phyloP scores from a whole-genome alignment of 176 grass and related monocot species.

The Zoysia japonica region DNA sequence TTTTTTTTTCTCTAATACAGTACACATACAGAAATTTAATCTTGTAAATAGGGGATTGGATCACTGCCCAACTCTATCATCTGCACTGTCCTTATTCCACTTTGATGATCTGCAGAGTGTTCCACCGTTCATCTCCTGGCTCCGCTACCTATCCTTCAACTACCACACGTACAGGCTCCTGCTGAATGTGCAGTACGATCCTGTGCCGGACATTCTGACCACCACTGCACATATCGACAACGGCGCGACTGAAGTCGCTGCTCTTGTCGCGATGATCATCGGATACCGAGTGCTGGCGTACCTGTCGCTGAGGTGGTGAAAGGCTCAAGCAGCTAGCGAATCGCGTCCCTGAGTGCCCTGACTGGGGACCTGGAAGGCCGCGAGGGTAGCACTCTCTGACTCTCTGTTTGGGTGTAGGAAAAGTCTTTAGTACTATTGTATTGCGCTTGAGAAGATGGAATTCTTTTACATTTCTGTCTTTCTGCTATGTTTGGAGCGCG shows the following conservation, averaged over 20 bases:
- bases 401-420: constrained; percentile 20
- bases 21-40: background rate
- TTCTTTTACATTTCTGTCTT: constrained; percentile 42
- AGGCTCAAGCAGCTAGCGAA: constrained; percentile 28
- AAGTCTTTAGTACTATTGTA: constrained; percentile 28
- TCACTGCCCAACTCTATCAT: background rate
- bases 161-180: constrained; percentile 95
- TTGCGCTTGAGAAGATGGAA: constrained; percentile 41
- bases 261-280: constrained; percentile 74
- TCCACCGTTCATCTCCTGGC: constrained; percentile 89
- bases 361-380: background rate
- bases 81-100: background rate
- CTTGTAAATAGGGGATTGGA: background rate
- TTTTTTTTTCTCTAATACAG: too few species aligned
- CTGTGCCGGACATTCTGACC: constrained; percentile 57
- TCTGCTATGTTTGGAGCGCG: constrained; percentile 32
- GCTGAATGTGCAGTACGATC: constrained; percentile 84
- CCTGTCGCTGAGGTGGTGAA: constrained; percentile 74
- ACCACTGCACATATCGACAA: constrained; percentile 52
- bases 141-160: constrained; percentile 94
- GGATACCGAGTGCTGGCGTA: constrained; percentile 83
- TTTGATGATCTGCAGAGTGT: constrained; percentile 67
- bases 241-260: constrained; percentile 60
- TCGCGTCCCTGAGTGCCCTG: constrained; percentile 3
- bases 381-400: background rate